Conservation (phyloP, 495 filamentous ascomycete genomes). For the Neurospora cerealis region DNA sequence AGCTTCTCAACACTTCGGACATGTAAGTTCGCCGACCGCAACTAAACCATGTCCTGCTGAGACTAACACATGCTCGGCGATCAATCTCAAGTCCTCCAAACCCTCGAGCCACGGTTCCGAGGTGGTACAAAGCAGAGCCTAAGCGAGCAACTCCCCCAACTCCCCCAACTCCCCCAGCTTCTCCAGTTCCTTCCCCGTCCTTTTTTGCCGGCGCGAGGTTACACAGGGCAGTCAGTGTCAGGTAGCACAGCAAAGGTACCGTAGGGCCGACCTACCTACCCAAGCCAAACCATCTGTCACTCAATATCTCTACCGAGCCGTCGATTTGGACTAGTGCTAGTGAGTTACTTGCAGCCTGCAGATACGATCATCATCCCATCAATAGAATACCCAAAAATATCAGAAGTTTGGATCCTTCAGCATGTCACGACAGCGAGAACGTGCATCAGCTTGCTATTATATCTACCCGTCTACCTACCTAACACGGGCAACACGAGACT, state of each 20-base stretch:
- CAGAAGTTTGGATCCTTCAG: background rate
- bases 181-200: background rate
- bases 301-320: background rate
- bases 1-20: background rate
- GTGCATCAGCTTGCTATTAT: background rate
- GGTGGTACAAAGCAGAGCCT: background rate
- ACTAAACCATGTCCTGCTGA: background rate
- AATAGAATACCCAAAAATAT: background rate
- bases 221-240: background rate
- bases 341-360: background rate
- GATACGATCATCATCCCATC: background rate
- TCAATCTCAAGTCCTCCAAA: background rate
- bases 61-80: background rate
- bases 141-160: background rate
- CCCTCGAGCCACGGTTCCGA: background rate
- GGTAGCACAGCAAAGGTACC: background rate
- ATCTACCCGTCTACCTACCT: background rate
- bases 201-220: background rate
- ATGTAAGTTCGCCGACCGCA: background rate
- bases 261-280: background rate
- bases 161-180: background rate
- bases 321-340: background rate
- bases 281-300: background rate
- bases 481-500: background rate
- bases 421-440: background rate